Percentiles rank a stretch among this genome's conserved stretches.
Conservation (phyloP, 495 filamentous ascomycete species). For the Podospora tetraspora region DNA sequence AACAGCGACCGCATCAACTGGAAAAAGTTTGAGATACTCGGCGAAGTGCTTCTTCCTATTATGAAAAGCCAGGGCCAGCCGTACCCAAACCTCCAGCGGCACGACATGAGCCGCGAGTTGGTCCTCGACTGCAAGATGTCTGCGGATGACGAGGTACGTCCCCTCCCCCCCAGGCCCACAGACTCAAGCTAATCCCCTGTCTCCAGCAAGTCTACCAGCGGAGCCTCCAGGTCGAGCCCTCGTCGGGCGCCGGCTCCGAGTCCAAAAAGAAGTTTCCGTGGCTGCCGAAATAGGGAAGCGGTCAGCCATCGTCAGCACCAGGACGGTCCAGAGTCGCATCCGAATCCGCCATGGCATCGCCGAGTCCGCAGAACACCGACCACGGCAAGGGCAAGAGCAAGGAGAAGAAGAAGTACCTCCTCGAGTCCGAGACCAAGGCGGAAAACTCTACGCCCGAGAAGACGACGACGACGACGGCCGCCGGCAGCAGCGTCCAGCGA, state of each 20-base stretch:
- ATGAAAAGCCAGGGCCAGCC: constrained; percentile 84
- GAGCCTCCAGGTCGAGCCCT: constrained; percentile 50
- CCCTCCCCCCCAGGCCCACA: neutral
- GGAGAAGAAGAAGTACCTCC: neutral
- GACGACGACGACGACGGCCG: neutral
- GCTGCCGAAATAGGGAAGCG: constrained; percentile 39
- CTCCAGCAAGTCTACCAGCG: constrained; percentile 57
- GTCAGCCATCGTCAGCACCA: neutral
- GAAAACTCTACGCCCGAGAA: neutral
- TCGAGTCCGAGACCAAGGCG: neutral
- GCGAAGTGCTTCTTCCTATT: constrained; percentile 82
- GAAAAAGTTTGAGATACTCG: constrained; percentile 97
- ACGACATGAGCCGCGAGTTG: constrained; percentile 61
- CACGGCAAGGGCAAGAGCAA: neutral
- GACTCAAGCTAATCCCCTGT: neutral
- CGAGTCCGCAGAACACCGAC: neutral
- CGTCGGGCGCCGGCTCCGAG: constrained; percentile 32
- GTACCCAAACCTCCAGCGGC: constrained; percentile 63
- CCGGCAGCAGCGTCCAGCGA: neutral
- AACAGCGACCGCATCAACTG: constrained; percentile 81
- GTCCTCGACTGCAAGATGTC: constrained; percentile 61
- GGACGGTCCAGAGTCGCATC: neutral
- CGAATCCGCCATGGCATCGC: neutral
- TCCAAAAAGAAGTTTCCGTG: constrained; percentile 55
- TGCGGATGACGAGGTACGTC: constrained; percentile 56